Percentiles rank a stretch among this genome's conserved stretches.
Conservation (phyloP, 1,284 basidiomycete genomes). For the Cronartium ribicola region DNA sequence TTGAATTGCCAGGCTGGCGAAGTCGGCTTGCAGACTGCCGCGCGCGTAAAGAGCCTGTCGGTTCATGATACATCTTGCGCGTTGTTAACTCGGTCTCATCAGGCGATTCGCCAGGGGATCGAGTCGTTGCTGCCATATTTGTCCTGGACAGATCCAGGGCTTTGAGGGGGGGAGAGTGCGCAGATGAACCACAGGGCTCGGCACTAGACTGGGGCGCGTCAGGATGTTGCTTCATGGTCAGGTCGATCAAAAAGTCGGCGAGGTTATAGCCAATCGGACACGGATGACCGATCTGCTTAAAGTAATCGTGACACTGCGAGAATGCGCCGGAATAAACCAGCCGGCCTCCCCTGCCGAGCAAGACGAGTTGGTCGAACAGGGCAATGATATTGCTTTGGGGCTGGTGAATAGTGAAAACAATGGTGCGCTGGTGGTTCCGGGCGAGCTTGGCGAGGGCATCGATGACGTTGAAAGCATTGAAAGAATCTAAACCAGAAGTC, state of each 20-base stretch:
- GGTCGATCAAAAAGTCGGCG: slow-evolving; percentile 84
- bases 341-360: slow-evolving; percentile 72
- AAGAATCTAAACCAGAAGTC: slow-evolving; percentile 88
- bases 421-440: slow-evolving; percentile 83
- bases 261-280: slow-evolving; percentile 97
- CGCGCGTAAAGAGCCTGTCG: neutral
- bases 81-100: slow-evolving; percentile 11
- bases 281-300: slow-evolving; percentile 68
- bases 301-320: slow-evolving; percentile 70
- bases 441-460: slow-evolving; percentile 81
- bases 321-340: slow-evolving; percentile 77
- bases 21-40: neutral
- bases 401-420: slow-evolving; percentile 96
- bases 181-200: neutral
- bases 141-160: neutral
- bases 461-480: slow-evolving; percentile 90
- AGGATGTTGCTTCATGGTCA: slow-evolving; percentile 29
- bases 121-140: slow-evolving; percentile 9
- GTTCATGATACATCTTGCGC: slow-evolving; percentile 9
- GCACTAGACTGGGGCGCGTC: neutral
- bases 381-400: slow-evolving; percentile 96
- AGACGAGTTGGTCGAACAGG: slow-evolving; percentile 82
- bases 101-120: slow-evolving; percentile 7
- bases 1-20: neutral
- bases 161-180: neutral